phyloP scores from a whole-genome alignment of 164 flowering plant genomes.

The Magnolia changhungtana region DNA sequence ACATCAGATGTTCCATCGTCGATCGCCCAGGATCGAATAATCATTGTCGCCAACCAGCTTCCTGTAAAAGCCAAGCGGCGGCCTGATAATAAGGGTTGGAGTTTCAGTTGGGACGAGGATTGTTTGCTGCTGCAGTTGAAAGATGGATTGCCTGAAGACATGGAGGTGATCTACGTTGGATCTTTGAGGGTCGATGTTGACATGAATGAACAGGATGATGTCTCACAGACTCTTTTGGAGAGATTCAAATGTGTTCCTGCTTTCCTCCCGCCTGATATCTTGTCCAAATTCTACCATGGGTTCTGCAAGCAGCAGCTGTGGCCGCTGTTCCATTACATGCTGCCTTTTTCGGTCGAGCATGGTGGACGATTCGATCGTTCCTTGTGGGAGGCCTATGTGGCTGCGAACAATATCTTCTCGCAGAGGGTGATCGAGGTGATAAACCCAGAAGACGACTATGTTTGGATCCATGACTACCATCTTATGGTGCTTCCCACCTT shows the following conservation, averaged over 20 bases:
- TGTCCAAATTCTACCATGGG: slow-evolving; percentile 55
- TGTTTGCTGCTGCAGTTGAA: slow-evolving; percentile 63
- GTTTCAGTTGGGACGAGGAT: slow-evolving; percentile 82
- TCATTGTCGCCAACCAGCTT: slow-evolving; percentile 71
- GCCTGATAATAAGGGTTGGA: slow-evolving; percentile 65
- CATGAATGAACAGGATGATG: slow-evolving; percentile 63
- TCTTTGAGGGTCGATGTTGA: slow-evolving; percentile 60
- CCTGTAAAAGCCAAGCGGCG: slow-evolving; percentile 64
- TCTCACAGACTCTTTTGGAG: slow-evolving; percentile 58
- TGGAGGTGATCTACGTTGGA: slow-evolving; percentile 77
- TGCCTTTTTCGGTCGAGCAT: slow-evolving; percentile 56
- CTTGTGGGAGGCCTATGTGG: slow-evolving; percentile 76
- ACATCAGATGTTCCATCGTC: slow-evolving; percentile 70
- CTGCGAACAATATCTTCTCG: slow-evolving; percentile 68
- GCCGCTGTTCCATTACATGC: slow-evolving; percentile 87
- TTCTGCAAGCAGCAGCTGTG: slow-evolving; percentile 75
- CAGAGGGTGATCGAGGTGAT: slow-evolving; percentile 72
- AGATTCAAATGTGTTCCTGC: slow-evolving; percentile 73
- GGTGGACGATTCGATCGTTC: slow-evolving; percentile 66
- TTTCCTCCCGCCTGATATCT: slow-evolving; percentile 56
- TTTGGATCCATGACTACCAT: slow-evolving; percentile 87
- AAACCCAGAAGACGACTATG: slow-evolving; percentile 75
- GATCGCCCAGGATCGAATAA: slow-evolving; percentile 52
- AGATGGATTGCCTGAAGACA: slow-evolving; percentile 75
- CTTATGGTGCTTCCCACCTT: slow-evolving; percentile 76